A percentile compares a stretch with the other conserved stretches of the same genome.
Conservation (phyloP, 176 grass and related monocot genomes). For the Otatea glauca region DNA sequence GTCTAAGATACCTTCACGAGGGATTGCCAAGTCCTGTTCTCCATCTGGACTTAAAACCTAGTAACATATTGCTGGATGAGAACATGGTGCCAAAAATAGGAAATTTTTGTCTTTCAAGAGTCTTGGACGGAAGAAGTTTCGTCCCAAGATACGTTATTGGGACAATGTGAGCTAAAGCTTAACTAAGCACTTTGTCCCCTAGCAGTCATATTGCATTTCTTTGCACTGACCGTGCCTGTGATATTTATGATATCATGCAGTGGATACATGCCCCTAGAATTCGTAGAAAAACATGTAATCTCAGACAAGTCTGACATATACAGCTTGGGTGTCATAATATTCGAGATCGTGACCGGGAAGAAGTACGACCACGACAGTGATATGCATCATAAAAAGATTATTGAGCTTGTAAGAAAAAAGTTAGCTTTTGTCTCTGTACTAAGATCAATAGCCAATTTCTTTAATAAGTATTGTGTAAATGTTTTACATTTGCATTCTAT, state of each 20-base stretch:
- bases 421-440: background rate
- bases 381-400: background rate
- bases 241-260: background rate
- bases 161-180: too few species aligned
- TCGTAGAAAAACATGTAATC: fast-evolving
- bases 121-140: too few species aligned
- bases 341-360: background rate
- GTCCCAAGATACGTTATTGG: too few species aligned
- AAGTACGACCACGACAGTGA: fast-evolving
- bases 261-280: background rate
- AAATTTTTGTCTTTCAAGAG: background rate
- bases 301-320: background rate
- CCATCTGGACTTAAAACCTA: background rate
- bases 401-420: background rate
- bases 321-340: background rate
- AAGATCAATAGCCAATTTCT: background rate
- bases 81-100: conserved; percentile 1
- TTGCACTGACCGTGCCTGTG: background rate
- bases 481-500: too few species aligned
- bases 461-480: too few species aligned
- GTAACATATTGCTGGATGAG: background rate
- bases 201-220: background rate
- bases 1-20: background rate
- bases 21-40: background rate
- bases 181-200: too few species aligned